A percentile compares a stretch with the other conserved stretches of the same genome.
phyloP scores from a whole-genome alignment of 768 basidiomycete genomes.

The Xerocomellus intermedius region DNA sequence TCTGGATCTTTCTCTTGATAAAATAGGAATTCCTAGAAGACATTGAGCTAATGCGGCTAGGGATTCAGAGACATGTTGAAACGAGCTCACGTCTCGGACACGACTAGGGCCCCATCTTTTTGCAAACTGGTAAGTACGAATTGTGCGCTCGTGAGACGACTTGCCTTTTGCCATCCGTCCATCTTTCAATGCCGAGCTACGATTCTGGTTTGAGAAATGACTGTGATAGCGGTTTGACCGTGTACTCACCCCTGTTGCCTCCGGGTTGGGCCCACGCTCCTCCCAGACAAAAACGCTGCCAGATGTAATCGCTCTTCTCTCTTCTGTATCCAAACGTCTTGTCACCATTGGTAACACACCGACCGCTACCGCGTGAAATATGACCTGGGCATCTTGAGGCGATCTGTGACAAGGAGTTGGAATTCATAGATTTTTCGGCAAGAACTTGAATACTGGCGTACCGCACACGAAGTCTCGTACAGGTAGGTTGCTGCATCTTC shows the following conservation, averaged over 20 bases:
- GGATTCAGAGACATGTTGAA: background rate
- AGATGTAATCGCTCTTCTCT: constrained; percentile 64
- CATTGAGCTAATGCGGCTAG: background rate
- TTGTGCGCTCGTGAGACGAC: background rate
- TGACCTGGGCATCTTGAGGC: constrained; percentile 64
- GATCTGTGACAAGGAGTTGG: constrained; percentile 35
- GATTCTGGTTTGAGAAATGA: constrained; percentile 2
- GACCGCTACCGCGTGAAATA: constrained; percentile 70
- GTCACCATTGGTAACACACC: constrained; percentile 62
- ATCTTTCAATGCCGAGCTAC: constrained; percentile 74
- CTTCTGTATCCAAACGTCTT: constrained; percentile 72
- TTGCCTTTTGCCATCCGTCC: constrained; percentile 69
- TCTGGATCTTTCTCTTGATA: constrained; percentile 66
- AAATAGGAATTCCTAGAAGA: constrained; percentile 66
- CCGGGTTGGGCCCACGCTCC: constrained; percentile 67
- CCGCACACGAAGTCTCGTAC: constrained; percentile 56
- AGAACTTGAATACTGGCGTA: constrained; percentile 10
- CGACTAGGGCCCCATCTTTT: constrained; percentile 74
- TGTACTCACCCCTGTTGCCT: constrained; percentile 58
- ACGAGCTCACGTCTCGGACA: constrained; percentile 62
- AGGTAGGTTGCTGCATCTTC: constrained; percentile 68
- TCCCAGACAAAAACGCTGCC: constrained; percentile 85
- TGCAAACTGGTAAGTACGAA: constrained; percentile 4
- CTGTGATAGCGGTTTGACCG: constrained; percentile 2
- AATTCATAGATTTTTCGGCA: background rate